These are phyloP conservation scores for Phytophthora sp. DNA, from an alignment of 352 stramenopile genomes.

Conservation along the genomic window DNA sequence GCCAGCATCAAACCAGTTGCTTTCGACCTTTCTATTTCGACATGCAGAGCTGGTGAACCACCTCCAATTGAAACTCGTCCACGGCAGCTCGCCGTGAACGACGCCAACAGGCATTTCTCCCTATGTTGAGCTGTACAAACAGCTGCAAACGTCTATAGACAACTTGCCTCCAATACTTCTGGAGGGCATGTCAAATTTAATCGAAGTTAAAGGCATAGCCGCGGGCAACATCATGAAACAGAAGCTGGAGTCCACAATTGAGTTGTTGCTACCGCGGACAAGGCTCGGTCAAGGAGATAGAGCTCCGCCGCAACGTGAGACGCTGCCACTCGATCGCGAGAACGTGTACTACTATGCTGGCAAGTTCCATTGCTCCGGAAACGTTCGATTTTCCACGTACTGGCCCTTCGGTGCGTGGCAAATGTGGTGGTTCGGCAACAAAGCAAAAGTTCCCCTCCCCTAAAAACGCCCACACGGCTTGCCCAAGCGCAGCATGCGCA, in stretches of 20 bases:
- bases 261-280: background rate
- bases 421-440: no score
- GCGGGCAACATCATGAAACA: conserved; percentile 14
- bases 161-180: conserved; percentile 14
- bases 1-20: conserved; percentile 2
- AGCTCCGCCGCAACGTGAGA: no score
- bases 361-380: no score
- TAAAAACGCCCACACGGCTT: no score
- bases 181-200: background rate
- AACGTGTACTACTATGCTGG: no score
- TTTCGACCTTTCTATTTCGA: conserved; percentile 11
- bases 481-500: no score
- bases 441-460: no score
- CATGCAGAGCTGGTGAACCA: background rate
- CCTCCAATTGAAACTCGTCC: background rate
- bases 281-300: background rate
- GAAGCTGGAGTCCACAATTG: conserved; percentile 9
- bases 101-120: conserved; percentile 13
- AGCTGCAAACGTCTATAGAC: conserved; percentile 17
- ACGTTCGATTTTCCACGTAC: no score
- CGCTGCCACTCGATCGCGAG: no score
- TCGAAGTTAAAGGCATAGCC: conserved; percentile 12
- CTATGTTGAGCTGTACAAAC: conserved; percentile 19
- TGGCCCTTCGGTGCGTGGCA: no score
- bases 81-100: conserved; percentile 7